Percentiles rank a stretch among this genome's conserved stretches.
phyloP scores from a whole-genome alignment of 176 grass and related monocot genomes.

The Oryza australiensis region DNA sequence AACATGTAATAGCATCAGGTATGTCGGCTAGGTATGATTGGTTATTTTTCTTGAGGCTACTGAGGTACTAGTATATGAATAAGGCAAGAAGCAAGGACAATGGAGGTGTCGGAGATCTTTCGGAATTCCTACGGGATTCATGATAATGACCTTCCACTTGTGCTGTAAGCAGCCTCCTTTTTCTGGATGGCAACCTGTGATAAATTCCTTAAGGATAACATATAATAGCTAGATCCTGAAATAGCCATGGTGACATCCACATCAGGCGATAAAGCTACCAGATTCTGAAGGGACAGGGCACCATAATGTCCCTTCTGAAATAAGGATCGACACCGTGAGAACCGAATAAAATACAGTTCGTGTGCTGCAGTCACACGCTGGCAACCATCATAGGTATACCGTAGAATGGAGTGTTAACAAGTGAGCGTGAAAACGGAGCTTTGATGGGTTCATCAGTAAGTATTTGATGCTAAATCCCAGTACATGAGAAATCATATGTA shows the following conservation, averaged over 20 bases:
- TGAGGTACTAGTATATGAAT: not conserved
- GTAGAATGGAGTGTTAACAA: not conserved
- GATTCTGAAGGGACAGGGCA: conserved; percentile 33
- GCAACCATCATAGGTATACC: not conserved
- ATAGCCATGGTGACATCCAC: not conserved
- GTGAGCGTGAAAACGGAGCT: not conserved
- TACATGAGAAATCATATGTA: conserved; percentile 12
- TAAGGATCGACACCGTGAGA: not conserved
- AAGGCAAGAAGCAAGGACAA: conserved; percentile 32
- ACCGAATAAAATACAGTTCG: not conserved
- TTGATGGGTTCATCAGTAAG: not conserved
- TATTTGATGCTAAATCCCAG: not conserved
- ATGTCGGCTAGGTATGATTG: not conserved
- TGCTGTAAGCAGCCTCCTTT: conserved; percentile 10
- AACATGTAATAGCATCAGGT: not conserved
- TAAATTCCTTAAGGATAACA: conserved; percentile 33
- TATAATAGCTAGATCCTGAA: conserved; percentile 20
- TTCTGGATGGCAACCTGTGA: conserved; percentile 11
- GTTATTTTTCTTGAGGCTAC: conserved; percentile 1
- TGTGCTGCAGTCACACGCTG: conserved; percentile 6
- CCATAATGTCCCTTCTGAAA: conserved; percentile 14
- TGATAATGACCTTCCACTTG: conserved; percentile 42
- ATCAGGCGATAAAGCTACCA: conserved; percentile 29
- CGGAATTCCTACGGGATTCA: conserved; percentile 22
- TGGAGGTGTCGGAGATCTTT: conserved; percentile 31